A percentile compares a stretch with the other conserved stretches of the same genome.
phyloP scores from a whole-genome alignment of 169 alveolate genomes.

The Cystoisospora suis region DNA sequence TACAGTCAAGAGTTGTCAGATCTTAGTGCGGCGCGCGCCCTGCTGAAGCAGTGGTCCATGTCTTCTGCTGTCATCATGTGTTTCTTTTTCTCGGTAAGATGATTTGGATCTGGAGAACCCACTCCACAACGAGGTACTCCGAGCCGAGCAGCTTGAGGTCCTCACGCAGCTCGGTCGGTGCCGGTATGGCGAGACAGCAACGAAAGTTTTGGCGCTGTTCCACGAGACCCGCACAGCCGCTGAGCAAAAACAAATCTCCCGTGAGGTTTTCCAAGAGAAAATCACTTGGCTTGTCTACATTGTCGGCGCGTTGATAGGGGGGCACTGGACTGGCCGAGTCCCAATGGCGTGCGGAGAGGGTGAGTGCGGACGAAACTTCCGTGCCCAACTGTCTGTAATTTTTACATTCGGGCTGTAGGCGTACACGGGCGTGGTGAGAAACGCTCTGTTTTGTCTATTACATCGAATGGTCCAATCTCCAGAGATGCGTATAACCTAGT shows the following conservation, averaged over 20 bases:
- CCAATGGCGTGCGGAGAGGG: conserved; percentile 45
- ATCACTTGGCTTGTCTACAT: conserved; percentile 80
- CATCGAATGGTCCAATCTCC: too few species aligned
- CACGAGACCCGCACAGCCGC: conserved; percentile 69
- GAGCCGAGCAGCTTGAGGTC: conserved; percentile 83
- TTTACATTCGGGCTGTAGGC: too few species aligned
- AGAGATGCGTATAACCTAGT: too few species aligned
- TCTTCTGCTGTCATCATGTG: neutral
- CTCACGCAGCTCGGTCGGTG: conserved; percentile 80
- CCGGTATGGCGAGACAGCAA: conserved; percentile 68
- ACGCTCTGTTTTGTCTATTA: too few species aligned
- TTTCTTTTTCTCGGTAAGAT: neutral
- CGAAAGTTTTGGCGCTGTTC: conserved; percentile 65
- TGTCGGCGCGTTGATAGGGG: conserved; percentile 76
- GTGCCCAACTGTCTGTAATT: too few species aligned
- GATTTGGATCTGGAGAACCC: conserved; percentile 73
- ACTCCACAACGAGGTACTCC: conserved; percentile 75
- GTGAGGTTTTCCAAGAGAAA: conserved; percentile 72
- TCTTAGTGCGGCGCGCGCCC: too few species aligned
- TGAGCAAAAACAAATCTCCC: conserved; percentile 66
- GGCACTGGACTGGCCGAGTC: conserved; percentile 67
- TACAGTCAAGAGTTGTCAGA: too few species aligned
- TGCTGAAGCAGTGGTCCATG: too few species aligned
- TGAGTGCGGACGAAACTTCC: neutral
- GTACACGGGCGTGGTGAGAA: neutral